Conservation (phyloP, 2,329 filamentous ascomycete genomes). For the Aspergillus fumigatiaffinis region DNA sequence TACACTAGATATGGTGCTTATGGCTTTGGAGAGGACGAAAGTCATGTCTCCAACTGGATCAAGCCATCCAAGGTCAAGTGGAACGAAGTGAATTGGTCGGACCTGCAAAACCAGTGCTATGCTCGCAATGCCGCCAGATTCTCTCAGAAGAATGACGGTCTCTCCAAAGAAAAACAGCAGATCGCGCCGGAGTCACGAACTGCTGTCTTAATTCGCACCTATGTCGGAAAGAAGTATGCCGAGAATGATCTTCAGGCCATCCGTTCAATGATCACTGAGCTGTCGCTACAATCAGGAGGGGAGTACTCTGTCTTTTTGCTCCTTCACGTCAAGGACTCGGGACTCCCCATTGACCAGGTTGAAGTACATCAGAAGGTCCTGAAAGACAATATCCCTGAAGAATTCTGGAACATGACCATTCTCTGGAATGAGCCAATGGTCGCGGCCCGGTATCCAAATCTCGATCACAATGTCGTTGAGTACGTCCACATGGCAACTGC, state of each 20-base stretch:
- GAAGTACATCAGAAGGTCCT: conserved; percentile 60
- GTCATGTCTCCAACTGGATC: conserved; percentile 12
- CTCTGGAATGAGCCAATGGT: conserved; percentile 65
- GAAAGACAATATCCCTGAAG: conserved; percentile 60
- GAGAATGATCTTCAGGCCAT: conserved; percentile 77
- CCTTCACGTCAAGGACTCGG: conserved; percentile 76
- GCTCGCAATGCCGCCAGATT: conserved; percentile 63
- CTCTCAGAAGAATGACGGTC: conserved; percentile 25
- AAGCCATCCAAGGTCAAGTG: conserved; percentile 42
- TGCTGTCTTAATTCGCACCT: conserved; percentile 76
- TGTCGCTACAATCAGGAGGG: conserved; percentile 74
- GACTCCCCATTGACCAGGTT: conserved; percentile 72
- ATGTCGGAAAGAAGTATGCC: conserved; percentile 76
- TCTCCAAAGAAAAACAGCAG: background rate
- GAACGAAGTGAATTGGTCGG: conserved; percentile 65
- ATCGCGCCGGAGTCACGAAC: conserved; percentile 53
- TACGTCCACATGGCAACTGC: conserved; percentile 22
- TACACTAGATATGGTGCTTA: conserved; percentile 63
- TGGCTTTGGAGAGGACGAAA: conserved; percentile 27
- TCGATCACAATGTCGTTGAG: conserved; percentile 48
- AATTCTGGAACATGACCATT: conserved; percentile 67
- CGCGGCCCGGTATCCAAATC: conserved; percentile 47
- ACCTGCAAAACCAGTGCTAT: conserved; percentile 63
- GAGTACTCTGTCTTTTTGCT: conserved; percentile 85
- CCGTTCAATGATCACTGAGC: conserved; percentile 76